phyloP scores from a whole-genome alignment of 2,329 filamentous ascomycete genomes.

The Blastomyces silverae region DNA sequence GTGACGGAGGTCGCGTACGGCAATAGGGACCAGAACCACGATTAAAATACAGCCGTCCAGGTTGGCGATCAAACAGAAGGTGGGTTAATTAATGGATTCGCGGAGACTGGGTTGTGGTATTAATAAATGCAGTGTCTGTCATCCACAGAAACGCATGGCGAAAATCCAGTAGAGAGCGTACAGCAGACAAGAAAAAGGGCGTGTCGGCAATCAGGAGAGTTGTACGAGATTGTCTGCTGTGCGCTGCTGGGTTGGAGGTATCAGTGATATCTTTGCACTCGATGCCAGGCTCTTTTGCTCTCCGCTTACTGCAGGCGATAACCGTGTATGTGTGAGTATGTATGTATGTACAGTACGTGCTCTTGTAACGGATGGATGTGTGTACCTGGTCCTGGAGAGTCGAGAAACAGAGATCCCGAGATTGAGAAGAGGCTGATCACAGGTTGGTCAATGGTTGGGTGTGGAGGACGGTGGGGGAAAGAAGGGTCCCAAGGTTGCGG shows the following conservation, averaged over 20 bases:
- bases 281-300: background rate
- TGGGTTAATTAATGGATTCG: background rate
- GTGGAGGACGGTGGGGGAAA: background rate
- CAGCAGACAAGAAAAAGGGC: background rate
- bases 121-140: background rate
- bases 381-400: background rate
- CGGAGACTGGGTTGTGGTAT: constrained; percentile 4
- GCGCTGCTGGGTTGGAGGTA: background rate
- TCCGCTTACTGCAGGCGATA: background rate
- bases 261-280: background rate
- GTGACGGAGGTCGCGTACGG: background rate
- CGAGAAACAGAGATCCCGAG: background rate
- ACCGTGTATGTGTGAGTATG: background rate
- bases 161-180: background rate
- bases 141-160: constrained; percentile 9
- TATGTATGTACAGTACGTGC: constrained; percentile 1
- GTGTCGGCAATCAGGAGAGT: background rate
- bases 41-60: background rate
- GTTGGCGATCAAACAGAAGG: background rate
- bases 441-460: background rate
- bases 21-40: background rate
- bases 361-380: background rate
- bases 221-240: background rate
- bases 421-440: background rate
- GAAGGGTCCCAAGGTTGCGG: background rate